Evolutionary conservation across 108 stramenopile genomes (phyloP).

Genomic region (Cyclotella cryptica): DNA sequence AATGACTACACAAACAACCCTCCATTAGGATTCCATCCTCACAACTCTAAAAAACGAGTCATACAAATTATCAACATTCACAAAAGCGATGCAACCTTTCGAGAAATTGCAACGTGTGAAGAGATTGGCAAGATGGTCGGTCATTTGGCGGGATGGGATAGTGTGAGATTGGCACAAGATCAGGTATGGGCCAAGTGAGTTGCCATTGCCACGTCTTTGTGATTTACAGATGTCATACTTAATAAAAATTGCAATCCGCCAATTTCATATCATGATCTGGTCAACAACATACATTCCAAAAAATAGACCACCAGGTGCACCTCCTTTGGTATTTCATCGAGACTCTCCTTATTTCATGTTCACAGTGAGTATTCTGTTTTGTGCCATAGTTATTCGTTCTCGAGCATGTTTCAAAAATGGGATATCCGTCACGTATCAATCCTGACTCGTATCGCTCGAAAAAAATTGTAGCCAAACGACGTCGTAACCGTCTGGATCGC

Average conservation of each 20-base stretch:
- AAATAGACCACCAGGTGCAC: conserved; percentile 65
- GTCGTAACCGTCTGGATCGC: conserved; percentile 89
- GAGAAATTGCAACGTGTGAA: conserved; percentile 56
- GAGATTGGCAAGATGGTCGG: conserved; percentile 68
- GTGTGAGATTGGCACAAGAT: conserved; percentile 84
- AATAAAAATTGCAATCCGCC: neutral
- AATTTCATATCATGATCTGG: neutral
- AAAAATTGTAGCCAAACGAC: conserved; percentile 42
- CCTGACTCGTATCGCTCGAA: neutral
- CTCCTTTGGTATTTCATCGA: conserved; percentile 81
- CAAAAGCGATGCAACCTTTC: conserved; percentile 75
- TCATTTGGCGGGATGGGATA: conserved; percentile 72
- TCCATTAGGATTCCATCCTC: conserved; percentile 19
- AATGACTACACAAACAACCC: neutral
- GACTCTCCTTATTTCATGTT: conserved; percentile 91
- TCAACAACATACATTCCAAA: neutral
- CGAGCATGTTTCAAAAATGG: neutral
- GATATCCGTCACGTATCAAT: neutral
- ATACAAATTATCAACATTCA: conserved; percentile 88
- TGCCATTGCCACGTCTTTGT: neutral
- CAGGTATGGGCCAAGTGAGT: conserved; percentile 81
- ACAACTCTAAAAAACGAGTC: conserved; percentile 51
- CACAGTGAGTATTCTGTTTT: conserved; percentile 9
- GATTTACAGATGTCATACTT: neutral
- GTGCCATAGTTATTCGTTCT: neutral